Conservation (phyloP, 768 basidiomycete genomes). For the Termitomyces sp. region DNA sequence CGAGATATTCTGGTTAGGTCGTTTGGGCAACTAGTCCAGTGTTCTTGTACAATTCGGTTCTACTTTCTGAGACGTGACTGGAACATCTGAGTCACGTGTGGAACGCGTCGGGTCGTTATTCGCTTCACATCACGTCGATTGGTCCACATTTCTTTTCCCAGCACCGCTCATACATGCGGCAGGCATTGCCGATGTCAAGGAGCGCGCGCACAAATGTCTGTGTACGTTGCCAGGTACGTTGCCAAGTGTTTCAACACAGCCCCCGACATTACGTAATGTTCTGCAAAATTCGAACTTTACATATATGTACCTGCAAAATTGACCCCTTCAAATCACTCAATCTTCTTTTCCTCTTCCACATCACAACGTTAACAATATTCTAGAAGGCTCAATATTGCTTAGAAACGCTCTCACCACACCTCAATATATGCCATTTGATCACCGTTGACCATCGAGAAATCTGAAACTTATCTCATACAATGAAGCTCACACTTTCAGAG, state of each 20-base stretch:
- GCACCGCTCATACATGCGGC: not conserved
- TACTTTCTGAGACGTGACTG: no score
- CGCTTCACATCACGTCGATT: no score
- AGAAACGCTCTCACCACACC: not conserved
- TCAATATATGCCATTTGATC: not conserved
- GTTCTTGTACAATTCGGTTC: no score
- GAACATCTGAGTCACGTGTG: no score
- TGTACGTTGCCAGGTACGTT: not conserved
- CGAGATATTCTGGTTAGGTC: no score
- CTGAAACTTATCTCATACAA: conserved; percentile 19
- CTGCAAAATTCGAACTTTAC: not conserved
- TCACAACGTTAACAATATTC: not conserved
- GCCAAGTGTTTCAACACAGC: not conserved
- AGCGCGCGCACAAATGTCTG: no score
- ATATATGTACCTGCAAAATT: not conserved
- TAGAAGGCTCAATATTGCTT: not conserved
- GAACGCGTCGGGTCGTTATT: no score
- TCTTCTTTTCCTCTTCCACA: not conserved
- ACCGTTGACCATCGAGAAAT: not conserved
- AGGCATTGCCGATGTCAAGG: not conserved
- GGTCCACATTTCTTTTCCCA: no score
- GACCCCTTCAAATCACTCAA: not conserved
- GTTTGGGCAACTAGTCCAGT: no score
- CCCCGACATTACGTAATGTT: conserved; percentile 1
- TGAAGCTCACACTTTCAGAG: conserved; percentile 48